Base-by-base conservation (phyloP, 2,329 filamentous ascomycete species). In the Bipolaris victoriae region DNA sequence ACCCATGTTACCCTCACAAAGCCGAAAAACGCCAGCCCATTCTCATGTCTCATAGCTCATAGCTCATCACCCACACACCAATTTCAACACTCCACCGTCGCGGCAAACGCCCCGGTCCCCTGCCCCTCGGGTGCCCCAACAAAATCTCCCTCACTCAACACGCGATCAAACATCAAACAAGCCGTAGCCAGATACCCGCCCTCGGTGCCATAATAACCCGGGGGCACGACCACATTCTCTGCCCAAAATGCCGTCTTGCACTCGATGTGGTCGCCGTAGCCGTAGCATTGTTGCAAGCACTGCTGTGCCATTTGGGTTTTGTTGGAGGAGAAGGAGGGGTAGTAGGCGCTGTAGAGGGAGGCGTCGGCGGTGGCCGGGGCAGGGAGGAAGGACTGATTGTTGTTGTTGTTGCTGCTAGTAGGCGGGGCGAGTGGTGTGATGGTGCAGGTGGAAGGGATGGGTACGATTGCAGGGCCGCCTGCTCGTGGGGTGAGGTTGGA, bases 201-300 rank as follows among this genome's bases (percentile, higher is more conserved):
- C 6, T 62, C 36, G 1, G 64, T 63, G 5, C 73, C 75, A 45
- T 70, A 72, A 41, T 73, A 77, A 1, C 69, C 70, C n/a, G 65
- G 56, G 7, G 77, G 77, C 7, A 70, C 65, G 13, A 62, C 60
- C n/a, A 78, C 64, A n/a, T 76, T 69, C 46, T 78, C 68, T 1
- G 72, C 76, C 68, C 77, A 71, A 29, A 71, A 75, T 2, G 70
- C 73, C 7, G 67, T 66, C 53, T 73, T 72, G 65, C 78, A 80
- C 37, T 74, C 61, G 9, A 60, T 62, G n/a, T 57, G 56, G 39
- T 70, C 63, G 10, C 77, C 77, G 44, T 74, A 76, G 11, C 77
- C 77, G 52, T 79, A 76, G 64, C 78, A 80, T 58, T 79, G 77
- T 57, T 78, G 51, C 3, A 74, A 66, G 58, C 77, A 79, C 49